Evolutionary conservation across 495 filamentous ascomycete species (phyloP).

Genomic region (Aspergillus kassunensis): DNA sequence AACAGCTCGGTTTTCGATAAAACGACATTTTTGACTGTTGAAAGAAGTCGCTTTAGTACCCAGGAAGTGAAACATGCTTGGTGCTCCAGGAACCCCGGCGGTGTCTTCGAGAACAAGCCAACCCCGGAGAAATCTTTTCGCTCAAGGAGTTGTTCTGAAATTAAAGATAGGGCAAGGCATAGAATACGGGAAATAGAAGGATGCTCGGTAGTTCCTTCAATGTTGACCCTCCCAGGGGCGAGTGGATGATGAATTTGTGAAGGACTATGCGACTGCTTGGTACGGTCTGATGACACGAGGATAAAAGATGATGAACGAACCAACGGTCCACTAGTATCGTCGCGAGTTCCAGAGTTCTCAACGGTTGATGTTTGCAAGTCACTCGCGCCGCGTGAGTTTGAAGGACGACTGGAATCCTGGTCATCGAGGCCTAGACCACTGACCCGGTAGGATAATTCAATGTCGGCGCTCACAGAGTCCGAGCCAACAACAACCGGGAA

Average conservation of each 20-base stretch:
- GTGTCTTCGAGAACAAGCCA: conserved; percentile 81
- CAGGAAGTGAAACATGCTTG: conserved; percentile 95
- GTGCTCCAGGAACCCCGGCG: conserved; percentile 87
- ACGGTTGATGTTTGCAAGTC: conserved; percentile 69
- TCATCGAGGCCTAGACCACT: conserved; percentile 80
- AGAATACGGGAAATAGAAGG: conserved; percentile 69
- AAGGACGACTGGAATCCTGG: conserved; percentile 74
- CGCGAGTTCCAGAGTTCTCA: conserved; percentile 44
- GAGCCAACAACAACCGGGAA: conserved; percentile 84
- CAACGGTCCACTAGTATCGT: conserved; percentile 51
- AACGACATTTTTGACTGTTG: conserved; percentile 63
- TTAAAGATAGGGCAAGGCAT: conserved; percentile 70
- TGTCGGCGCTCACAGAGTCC: conserved; percentile 74
- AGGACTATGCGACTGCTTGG: conserved; percentile 49
- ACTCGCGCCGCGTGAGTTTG: conserved; percentile 57
- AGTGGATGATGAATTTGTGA: conserved; percentile 59
- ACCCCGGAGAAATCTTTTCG: conserved; percentile 90
- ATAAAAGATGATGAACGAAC: conserved; percentile 86
- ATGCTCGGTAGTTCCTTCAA: conserved; percentile 53
- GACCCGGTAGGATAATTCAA: conserved; percentile 75
- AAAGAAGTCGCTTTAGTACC: conserved; percentile 69
- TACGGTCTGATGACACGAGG: conserved; percentile 68
- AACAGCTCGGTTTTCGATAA: conserved; percentile 67
- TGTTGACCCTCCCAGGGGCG: conserved; percentile 31
- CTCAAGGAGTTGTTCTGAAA: conserved; percentile 73